Percentiles rank a stretch among this genome's conserved stretches.
Conservation (phyloP, 2,329 filamentous ascomycete species). For the Diplocarpon mali region DNA sequence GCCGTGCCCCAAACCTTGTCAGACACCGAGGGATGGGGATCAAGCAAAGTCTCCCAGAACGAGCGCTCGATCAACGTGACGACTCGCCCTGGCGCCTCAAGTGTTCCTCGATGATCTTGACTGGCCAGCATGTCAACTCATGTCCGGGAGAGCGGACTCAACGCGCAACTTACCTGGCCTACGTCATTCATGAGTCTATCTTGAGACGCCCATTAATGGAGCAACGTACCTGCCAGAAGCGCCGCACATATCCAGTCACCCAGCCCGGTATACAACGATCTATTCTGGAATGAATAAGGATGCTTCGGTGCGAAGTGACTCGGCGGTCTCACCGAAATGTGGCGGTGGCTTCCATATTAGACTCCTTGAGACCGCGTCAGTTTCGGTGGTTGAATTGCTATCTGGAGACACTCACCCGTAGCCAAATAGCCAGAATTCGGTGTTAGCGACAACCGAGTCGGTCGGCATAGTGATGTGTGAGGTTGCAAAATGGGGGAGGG, state of each 20-base stretch:
- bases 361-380: slow-evolving; percentile 44
- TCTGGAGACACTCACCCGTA: slow-evolving; percentile 60
- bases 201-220: slow-evolving; percentile 5
- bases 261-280: slow-evolving; percentile 80
- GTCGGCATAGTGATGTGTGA: slow-evolving; percentile 3
- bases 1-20: slow-evolving; percentile 82
- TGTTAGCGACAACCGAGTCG: slow-evolving; percentile 6
- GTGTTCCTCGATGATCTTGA: slow-evolving; percentile 89
- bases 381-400: too few species aligned
- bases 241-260: slow-evolving; percentile 84
- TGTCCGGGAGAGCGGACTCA: slow-evolving; percentile 1
- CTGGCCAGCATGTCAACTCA: slow-evolving; percentile 36
- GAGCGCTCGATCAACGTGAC: slow-evolving; percentile 80
- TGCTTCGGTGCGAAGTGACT: background rate
- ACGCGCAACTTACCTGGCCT: slow-evolving; percentile 27
- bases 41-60: slow-evolving; percentile 67
- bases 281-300: background rate
- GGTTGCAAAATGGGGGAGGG: background rate
- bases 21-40: slow-evolving; percentile 52
- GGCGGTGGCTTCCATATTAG: slow-evolving; percentile 98
- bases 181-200: slow-evolving; percentile 9
- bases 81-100: slow-evolving; percentile 76
- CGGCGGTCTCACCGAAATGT: slow-evolving; percentile 52
- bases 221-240: slow-evolving; percentile 87
- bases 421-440: slow-evolving; percentile 90